Conservation (phyloP, 495 filamentous ascomycete species). For the Elasticomyces elasticus region DNA sequence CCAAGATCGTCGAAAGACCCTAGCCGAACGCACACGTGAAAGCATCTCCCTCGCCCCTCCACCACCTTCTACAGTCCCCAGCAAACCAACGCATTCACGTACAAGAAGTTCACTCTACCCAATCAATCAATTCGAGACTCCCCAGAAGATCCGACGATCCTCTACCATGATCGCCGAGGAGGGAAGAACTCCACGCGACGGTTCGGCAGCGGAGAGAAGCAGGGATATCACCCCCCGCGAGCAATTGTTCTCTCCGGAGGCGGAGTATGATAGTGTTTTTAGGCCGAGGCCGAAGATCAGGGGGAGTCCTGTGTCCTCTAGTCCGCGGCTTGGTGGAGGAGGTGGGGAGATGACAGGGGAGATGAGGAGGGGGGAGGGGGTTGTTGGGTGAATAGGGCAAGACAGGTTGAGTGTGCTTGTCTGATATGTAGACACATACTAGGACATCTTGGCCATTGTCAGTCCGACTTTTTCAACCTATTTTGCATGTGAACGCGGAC, state of each 20-base stretch:
- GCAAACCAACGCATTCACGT: constrained; percentile 34
- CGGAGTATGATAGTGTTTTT: constrained; percentile 77
- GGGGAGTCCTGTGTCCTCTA: constrained; percentile 49
- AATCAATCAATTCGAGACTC: constrained; percentile 53
- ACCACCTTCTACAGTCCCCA: constrained; percentile 5
- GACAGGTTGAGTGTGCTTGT: no score
- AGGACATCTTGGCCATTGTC: no score
- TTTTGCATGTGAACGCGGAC: no score
- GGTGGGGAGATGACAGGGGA: no score
- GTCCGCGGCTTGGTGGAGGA: not conserved
- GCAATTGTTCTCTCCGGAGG: constrained; percentile 53
- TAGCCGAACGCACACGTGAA: constrained; percentile 68
- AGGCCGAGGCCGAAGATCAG: constrained; percentile 72
- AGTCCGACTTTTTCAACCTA: no score
- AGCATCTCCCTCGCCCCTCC: constrained; percentile 58
- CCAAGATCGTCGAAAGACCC: constrained; percentile 18
- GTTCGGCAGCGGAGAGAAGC: constrained; percentile 19
- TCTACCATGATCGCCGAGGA: not conserved
- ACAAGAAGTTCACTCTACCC: constrained; percentile 39
- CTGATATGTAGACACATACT: no score
- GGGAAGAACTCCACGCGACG: constrained; percentile 12
- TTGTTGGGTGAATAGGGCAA: not conserved
- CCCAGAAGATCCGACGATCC: constrained; percentile 30
- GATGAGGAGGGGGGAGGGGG: no score
- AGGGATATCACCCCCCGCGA: constrained; percentile 44